A percentile compares a stretch with the other conserved stretches of the same genome.
Evolutionary conservation across 345 rosid genomes (phyloP).

Genomic region (Hirschfeldia incana): DNA sequence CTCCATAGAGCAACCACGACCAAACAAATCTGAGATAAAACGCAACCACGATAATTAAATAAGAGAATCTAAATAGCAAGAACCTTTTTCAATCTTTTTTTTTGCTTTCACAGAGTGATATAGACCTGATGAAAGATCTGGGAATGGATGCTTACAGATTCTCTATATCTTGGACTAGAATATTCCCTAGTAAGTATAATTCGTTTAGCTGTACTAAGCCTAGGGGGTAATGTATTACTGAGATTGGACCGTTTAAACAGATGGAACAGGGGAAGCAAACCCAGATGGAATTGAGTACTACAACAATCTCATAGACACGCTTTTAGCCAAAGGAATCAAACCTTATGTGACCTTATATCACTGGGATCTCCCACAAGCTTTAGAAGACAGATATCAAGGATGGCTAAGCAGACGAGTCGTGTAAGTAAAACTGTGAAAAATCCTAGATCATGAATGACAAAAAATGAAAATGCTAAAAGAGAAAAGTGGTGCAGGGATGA

Average conservation of each 20-base stretch:
- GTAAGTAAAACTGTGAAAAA: constrained; percentile 47
- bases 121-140: constrained; percentile 82
- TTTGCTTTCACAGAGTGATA: constrained; percentile 55
- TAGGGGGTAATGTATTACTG: background rate
- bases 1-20: constrained; percentile 30
- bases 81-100: background rate
- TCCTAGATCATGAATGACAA: background rate
- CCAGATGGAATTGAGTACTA: constrained; percentile 69
- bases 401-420: constrained; percentile 69
- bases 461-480: background rate
- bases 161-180: constrained; percentile 94
- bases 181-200: constrained; percentile 66
- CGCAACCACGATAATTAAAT: constrained; percentile 4
- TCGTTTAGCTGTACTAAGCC: background rate
- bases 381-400: constrained; percentile 84
- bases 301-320: constrained; percentile 64
- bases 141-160: constrained; percentile 93
- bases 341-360: constrained; percentile 93
- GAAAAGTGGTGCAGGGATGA: constrained; percentile 52
- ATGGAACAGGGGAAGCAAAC: constrained; percentile 79
- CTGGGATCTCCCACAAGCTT: constrained; percentile 96
- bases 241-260: constrained; percentile 41
- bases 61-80: constrained; percentile 25
- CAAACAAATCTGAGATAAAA: constrained; percentile 25
- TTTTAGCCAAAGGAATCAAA: constrained; percentile 77